phyloP scores from a whole-genome alignment of 148 eudicot species.

The Drosera capensis region DNA sequence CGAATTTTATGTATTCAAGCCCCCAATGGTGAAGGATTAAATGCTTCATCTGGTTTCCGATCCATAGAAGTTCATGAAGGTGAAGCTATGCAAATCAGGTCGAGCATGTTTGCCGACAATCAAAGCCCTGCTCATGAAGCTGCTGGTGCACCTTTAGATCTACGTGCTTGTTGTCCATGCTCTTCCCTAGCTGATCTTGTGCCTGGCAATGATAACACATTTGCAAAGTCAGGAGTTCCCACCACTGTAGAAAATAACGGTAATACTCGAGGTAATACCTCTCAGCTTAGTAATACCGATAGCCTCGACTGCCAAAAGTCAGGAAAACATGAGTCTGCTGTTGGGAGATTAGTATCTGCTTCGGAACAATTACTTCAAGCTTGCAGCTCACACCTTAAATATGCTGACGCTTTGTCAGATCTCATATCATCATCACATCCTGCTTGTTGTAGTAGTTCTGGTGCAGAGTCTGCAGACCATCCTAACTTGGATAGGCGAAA shows the following conservation, averaged over 20 bases:
- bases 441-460: slow-evolving; percentile 15
- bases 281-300: slow-evolving; percentile 14
- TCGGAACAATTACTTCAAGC: slow-evolving; percentile 27
- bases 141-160: slow-evolving; percentile 6
- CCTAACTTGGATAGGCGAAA: slow-evolving; percentile 14
- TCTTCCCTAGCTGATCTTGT: slow-evolving; percentile 11
- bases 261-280: slow-evolving; percentile 9
- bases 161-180: slow-evolving; percentile 7
- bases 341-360: slow-evolving; percentile 10
- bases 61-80: slow-evolving; percentile 9
- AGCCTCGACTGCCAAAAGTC: slow-evolving; percentile 14
- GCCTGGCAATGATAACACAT: slow-evolving; percentile 9
- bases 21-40: slow-evolving; percentile 11
- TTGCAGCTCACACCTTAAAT: slow-evolving; percentile 22
- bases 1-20: slow-evolving; percentile 11
- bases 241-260: slow-evolving; percentile 11
- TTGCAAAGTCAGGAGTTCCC: slow-evolving; percentile 8
- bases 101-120: slow-evolving; percentile 2
- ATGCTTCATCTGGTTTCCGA: slow-evolving; percentile 10
- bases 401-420: slow-evolving; percentile 11
- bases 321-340: slow-evolving; percentile 7
- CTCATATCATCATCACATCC: neutral
- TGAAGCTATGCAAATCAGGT: slow-evolving; percentile 12
- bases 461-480: slow-evolving; percentile 9
- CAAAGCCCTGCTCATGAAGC: slow-evolving; percentile 1